Conservation (phyloP, 2,329 filamentous ascomycete genomes). For the Calonectria henricotiae region DNA sequence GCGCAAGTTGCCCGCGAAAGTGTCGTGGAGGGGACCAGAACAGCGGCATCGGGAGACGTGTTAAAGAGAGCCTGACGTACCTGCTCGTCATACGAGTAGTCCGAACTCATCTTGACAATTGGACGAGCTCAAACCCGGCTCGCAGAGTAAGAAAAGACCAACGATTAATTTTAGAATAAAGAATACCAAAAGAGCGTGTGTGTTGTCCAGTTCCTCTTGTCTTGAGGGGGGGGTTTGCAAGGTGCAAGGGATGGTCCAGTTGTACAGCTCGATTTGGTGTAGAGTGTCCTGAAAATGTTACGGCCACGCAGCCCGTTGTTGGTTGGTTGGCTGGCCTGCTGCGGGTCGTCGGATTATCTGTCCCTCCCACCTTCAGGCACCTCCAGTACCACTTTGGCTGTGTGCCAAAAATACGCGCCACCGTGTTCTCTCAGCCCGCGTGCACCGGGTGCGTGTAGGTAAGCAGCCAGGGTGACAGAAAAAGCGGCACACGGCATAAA, state of each 20-base stretch:
- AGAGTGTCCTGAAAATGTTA: slow-evolving; percentile 52
- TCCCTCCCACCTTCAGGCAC: slow-evolving; percentile 47
- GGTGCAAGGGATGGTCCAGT: slow-evolving; percentile 31
- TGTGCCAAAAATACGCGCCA: slow-evolving; percentile 51
- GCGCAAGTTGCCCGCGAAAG: slow-evolving; percentile 19
- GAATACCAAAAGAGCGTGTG: slow-evolving; percentile 37
- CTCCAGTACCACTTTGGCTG: slow-evolving; percentile 25
- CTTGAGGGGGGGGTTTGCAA: slow-evolving; percentile 28
- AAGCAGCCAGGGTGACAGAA: slow-evolving; percentile 10
- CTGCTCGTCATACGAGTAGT: slow-evolving; percentile 99
- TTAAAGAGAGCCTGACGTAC: slow-evolving; percentile 60
- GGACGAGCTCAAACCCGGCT: slow-evolving; percentile 58
- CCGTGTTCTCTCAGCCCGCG: slow-evolving; percentile 55
- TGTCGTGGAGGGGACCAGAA: slow-evolving; percentile 13
- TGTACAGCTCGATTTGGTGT: slow-evolving; percentile 39
- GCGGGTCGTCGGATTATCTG: slow-evolving; percentile 58
- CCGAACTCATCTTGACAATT: slow-evolving; percentile 82
- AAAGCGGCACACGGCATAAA: background rate
- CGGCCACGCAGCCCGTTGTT: slow-evolving; percentile 53
- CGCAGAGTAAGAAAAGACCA: slow-evolving; percentile 38
- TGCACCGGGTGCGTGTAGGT: background rate
- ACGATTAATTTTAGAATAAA: slow-evolving; percentile 36
- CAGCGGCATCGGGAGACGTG: slow-evolving; percentile 1
- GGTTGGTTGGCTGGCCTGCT: slow-evolving; percentile 40
- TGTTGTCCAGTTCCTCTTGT: slow-evolving; percentile 28